A percentile compares a stretch with the other conserved stretches of the same genome.
Evolutionary conservation across 768 basidiomycete genomes (phyloP).

Genomic region (Arthromyces matolae): DNA sequence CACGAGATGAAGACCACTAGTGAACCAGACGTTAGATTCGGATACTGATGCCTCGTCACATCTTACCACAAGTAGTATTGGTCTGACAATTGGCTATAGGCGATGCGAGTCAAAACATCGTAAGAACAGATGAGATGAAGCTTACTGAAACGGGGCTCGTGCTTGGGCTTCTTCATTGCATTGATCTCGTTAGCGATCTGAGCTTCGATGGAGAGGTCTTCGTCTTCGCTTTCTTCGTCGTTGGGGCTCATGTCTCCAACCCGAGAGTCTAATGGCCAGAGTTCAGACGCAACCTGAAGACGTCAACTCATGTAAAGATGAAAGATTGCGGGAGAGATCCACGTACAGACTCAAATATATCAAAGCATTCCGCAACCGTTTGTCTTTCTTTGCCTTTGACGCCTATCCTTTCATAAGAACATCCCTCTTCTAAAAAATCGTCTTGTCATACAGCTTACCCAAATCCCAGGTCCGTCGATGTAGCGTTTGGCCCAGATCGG

Average conservation of each 20-base stretch:
- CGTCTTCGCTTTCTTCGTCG: constrained; percentile 33
- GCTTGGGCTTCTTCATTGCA: constrained; percentile 62
- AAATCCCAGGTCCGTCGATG: constrained; percentile 80
- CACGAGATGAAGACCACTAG: constrained; percentile 83
- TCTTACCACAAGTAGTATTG: constrained; percentile 73
- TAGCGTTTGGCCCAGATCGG: constrained; percentile 60
- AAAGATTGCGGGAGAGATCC: not conserved
- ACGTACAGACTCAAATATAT: constrained; percentile 73
- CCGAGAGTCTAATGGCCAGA: constrained; percentile 56
- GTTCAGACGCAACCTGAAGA: constrained; percentile 58
- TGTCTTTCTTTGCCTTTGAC: constrained; percentile 82
- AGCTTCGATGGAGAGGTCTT: constrained; percentile 54
- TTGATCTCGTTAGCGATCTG: constrained; percentile 71
- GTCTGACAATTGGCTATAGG: constrained; percentile 68
- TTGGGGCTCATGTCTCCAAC: constrained; percentile 25
- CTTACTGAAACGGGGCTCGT: constrained; percentile 62
- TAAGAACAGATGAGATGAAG: not conserved
- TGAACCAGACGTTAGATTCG: constrained; percentile 1
- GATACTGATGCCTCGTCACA: not conserved
- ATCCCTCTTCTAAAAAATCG: not conserved
- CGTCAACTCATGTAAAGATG: too few relatives aligned
- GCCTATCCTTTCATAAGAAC: constrained; percentile 26
- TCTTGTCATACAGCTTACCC: constrained; percentile 63
- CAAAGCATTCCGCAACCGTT: constrained; percentile 71
- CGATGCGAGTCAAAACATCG: not conserved